phyloP scores from a whole-genome alignment of 495 filamentous ascomycete species.

The Neurospora sp. region DNA sequence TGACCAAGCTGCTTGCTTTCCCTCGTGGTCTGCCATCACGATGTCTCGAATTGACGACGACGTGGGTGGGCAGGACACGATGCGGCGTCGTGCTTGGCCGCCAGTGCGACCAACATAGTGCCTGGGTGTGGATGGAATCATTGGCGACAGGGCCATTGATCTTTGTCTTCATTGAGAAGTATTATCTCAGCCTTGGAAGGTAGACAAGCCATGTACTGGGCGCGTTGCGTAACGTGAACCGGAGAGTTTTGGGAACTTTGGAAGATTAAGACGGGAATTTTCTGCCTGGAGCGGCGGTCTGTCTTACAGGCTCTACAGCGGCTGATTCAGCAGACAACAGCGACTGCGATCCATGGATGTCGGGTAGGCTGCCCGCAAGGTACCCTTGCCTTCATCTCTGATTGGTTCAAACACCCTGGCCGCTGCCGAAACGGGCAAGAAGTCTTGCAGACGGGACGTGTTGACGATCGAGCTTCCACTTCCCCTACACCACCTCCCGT shows the following conservation, averaged over 20 bases:
- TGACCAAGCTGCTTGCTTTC: neutral
- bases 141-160: neutral
- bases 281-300: neutral
- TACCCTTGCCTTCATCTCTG: neutral
- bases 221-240: neutral
- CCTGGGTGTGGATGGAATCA: neutral
- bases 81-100: neutral
- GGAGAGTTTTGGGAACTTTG: neutral
- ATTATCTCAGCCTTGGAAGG: neutral
- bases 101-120: neutral
- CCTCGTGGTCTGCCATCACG: neutral
- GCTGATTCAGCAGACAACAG: neutral
- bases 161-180: neutral
- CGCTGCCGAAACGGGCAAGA: neutral
- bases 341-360: neutral
- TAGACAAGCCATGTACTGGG: neutral
- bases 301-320: neutral
- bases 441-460: neutral
- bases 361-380: neutral
- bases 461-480: neutral
- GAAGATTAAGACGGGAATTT: neutral
- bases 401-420: neutral
- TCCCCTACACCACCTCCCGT: neutral
- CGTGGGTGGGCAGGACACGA: neutral
- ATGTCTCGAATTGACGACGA: neutral